Evolutionary conservation across 805 yeast species (phyloP).

Genomic region (Starmerella bacillaris): DNA sequence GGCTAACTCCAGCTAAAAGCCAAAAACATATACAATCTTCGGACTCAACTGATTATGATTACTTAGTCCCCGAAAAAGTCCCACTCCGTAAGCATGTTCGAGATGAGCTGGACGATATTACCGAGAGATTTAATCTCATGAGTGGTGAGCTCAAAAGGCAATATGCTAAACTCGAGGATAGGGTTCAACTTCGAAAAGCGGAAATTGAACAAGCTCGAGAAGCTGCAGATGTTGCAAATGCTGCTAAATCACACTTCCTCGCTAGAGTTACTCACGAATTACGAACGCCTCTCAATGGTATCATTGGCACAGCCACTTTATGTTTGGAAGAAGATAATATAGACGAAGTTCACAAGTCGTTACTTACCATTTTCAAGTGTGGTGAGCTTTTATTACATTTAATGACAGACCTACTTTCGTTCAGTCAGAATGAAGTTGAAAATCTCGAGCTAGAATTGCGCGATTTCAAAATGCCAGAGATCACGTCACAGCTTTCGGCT

Average conservation of each 20-base stretch:
- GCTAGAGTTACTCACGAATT: constrained; percentile 89
- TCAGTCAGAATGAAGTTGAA: constrained; percentile 78
- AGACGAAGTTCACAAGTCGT: constrained; percentile 45
- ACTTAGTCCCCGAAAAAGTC: constrained; percentile 16
- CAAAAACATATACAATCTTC: not conserved
- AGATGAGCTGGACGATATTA: constrained; percentile 76
- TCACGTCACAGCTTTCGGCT: constrained; percentile 67
- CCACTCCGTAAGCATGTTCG: constrained; percentile 16
- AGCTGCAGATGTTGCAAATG: constrained; percentile 84
- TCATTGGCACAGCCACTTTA: constrained; percentile 84
- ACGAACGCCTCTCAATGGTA: constrained; percentile 90
- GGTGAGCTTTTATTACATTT: constrained; percentile 83
- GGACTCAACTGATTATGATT: constrained; percentile 5
- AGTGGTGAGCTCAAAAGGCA: constrained; percentile 75
- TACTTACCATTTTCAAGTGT: constrained; percentile 69
- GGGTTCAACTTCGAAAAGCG: constrained; percentile 70
- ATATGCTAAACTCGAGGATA: constrained; percentile 67
- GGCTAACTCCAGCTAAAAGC: constrained; percentile 9
- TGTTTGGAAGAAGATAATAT: constrained; percentile 60
- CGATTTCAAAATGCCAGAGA: constrained; percentile 60
- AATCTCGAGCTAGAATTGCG: constrained; percentile 67
- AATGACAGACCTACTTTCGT: constrained; percentile 75
- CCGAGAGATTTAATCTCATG: constrained; percentile 88
- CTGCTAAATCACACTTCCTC: constrained; percentile 84
- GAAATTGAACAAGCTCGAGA: constrained; percentile 67